Base-by-base conservation (phyloP, 192 early-diverging fungal genomes). In the Podila horticola region DNA sequence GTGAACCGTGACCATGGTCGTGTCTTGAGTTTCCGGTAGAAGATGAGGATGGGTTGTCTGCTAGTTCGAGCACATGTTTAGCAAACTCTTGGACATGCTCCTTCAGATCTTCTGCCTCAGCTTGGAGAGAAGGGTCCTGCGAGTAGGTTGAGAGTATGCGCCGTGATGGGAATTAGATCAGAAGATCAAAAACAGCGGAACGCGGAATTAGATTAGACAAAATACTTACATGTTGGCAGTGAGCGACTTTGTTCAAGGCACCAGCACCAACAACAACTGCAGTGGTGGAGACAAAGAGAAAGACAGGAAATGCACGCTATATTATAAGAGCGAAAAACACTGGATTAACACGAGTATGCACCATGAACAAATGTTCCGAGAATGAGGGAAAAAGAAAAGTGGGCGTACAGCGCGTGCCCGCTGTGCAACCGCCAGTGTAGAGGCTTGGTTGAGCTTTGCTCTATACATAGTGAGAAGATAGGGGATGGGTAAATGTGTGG, bases 81-180 rank as follows among this genome's bases (percentile, higher is more conserved):
- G 77, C 55, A 49, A 81, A 81, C 7, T 69, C 77, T 69, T 81
- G 77, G 57, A 81, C 71, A 41, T 63, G 71, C 0, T 69, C 71
- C 67, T 81, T 81, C 67, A 81, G 20, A 1, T 81, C 19, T 8
- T 73, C 67, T 6, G 67, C 77, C 28, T 73, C 41, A 3, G 51
- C 62, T 28, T 81, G 77, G 22, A 81, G 45, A 5, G 11, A n/a
- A 28, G 66, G 11, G 4, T 81, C 77, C 77, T 81, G 63, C 17
- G n/a, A 36, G 34, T 36, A 6, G 34, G 41, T 45, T 15, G 13
- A 45, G 2, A 45, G 12, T 17, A 45, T 4, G 41, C 41, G 15
- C 13, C 15, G 41, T 45, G 2, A 45, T 3, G 41, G 41, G n/a
- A 48, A 9, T 70, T 62, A 28, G 22, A 19, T 31, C 20, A 22